These are phyloP conservation scores for Fagopyrum tataricum DNA, from an alignment of 148 eudicot species.

Conservation along the genomic window DNA sequence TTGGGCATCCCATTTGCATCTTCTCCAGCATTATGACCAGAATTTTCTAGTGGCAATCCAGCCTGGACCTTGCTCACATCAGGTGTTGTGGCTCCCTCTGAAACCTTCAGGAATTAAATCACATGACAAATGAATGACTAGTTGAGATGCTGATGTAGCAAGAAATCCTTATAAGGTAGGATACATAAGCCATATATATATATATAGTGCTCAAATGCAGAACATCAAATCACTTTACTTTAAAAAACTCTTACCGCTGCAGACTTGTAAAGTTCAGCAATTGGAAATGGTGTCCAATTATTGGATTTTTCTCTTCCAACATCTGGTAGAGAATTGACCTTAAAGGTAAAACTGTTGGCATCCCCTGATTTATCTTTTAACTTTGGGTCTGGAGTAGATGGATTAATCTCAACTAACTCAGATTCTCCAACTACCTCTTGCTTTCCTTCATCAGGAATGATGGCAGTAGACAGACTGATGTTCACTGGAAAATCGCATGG, in stretches of 20 bases:
- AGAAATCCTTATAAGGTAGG: neutral
- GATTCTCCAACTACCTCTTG: conserved; percentile 24
- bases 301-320: conserved; percentile 29
- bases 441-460: conserved; percentile 26
- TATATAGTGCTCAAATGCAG: too few relatives aligned
- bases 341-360: conserved; percentile 59
- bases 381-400: conserved; percentile 20
- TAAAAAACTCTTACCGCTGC: conserved; percentile 19
- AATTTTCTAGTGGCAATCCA: conserved; percentile 20
- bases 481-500: conserved; percentile 31
- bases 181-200: too few relatives aligned
- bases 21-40: conserved; percentile 29
- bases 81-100: conserved; percentile 7
- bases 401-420: conserved; percentile 13
- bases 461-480: conserved; percentile 30
- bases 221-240: too few relatives aligned
- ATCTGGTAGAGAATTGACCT: conserved; percentile 44
- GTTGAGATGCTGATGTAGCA: neutral
- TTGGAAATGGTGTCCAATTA: conserved; percentile 36
- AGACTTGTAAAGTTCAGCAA: conserved; percentile 26
- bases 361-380: conserved; percentile 29
- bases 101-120: conserved; percentile 9
- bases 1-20: conserved; percentile 37
- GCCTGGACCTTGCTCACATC: conserved; percentile 5
- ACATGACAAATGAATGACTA: neutral